Evolutionary conservation across 2,329 filamentous ascomycete species (phyloP), one percentile per base, ranked within the genome.

Genomic region (Zalaria sp.): DNA sequence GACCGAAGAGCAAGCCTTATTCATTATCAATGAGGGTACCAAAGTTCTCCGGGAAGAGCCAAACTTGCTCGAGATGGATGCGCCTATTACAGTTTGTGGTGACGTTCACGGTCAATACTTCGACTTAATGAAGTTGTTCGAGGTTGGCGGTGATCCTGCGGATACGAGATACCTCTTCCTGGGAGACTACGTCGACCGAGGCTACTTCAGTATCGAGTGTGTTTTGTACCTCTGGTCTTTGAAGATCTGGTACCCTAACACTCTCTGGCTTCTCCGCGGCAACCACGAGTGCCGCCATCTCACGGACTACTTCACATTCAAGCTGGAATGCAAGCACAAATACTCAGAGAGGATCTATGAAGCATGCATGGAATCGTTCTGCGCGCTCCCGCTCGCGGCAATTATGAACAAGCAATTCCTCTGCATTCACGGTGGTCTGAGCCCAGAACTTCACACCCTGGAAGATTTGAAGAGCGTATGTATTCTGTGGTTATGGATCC

Each of bases 401-500:
- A 81, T 98, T 52, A 98, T 98, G 91, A 98, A 98, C 76, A 98
- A 98, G 72, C 91, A 98, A 64, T 98, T 98, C 65, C 69, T 98
- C 52, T 98, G 91, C 62, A 96, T 98, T 54, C 91, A 98, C 61
- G 91, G 91, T 57, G 91, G 91, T 48, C 69, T 98, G 53, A 95
- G 88, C 61, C 91, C 91, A 5, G 91, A 98, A 64, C 69, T 98
- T 47, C 89, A 96, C 63, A 95, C 89, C 4, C 72, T 98, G 41
- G 91, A 98, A 53, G 91, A 98, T 56, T 67, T 98, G 53, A 87
- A 89, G 71, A 83, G 72, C 59, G 85, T 91, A 66, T 52, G 83
- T 66, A 41, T 35, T 25, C 32, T 35, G 6, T 46, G 27, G 4
- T 18, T 40, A 28, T 38, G 42, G 38, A n/a, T 27, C 26, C 27